phyloP scores from a whole-genome alignment of 495 filamentous ascomycete species.

The Penicillium samsonianum region DNA sequence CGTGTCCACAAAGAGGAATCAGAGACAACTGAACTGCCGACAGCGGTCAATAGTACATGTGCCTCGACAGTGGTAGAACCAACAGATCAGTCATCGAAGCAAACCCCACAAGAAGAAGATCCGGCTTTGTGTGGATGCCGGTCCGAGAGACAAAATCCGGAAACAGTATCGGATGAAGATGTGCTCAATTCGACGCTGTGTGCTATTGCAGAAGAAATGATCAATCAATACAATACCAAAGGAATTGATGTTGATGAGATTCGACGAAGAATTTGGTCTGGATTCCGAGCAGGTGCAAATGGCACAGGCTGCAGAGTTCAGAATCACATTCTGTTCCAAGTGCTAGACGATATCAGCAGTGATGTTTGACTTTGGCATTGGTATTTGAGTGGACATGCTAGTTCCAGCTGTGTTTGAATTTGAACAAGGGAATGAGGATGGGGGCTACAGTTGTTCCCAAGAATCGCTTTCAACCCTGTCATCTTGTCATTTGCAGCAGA shows the following conservation, averaged over 20 bases:
- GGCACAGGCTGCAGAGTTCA: conserved; percentile 47
- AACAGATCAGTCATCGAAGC: not conserved
- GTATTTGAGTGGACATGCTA: not conserved
- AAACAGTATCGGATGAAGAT: conserved; percentile 28
- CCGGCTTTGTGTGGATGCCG: conserved; percentile 36
- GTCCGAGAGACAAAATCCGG: conserved; percentile 14
- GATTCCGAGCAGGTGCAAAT: conserved; percentile 33
- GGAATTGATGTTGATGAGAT: conserved; percentile 42
- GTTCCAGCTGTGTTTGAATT: not conserved
- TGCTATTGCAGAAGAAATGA: conserved; percentile 42
- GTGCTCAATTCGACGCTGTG: conserved; percentile 46
- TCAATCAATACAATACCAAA: conserved; percentile 43
- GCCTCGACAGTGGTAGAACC: not conserved
- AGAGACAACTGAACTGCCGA: not conserved
- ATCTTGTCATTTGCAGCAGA: not conserved
- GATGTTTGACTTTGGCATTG: conserved; percentile 25
- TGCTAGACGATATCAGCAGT: conserved; percentile 48
- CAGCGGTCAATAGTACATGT: not conserved
- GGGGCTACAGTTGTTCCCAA: not conserved
- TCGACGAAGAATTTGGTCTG: conserved; percentile 36
- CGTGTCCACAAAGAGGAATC: not conserved
- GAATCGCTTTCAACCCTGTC: not conserved
- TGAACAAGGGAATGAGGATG: not conserved
- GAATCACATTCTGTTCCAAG: conserved; percentile 45
- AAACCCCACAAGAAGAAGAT: not conserved